Conservation (phyloP, 768 basidiomycete species). For the Rhizopogon vesiculosus region DNA sequence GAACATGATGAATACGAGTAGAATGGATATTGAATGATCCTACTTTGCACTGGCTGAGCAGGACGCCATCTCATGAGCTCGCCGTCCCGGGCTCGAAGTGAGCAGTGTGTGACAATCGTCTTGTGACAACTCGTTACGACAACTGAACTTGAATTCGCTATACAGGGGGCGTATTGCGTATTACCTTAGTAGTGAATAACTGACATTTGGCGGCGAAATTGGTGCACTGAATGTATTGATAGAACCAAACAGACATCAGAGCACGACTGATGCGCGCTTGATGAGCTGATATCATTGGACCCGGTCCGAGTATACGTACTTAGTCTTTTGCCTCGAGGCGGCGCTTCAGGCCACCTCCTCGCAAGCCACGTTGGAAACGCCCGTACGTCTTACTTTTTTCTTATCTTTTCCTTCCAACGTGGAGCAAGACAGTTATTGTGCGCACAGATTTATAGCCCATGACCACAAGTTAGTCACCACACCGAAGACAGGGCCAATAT, state of each 20-base stretch:
- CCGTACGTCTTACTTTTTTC: conserved; percentile 33
- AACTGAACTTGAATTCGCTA: too few relatives aligned
- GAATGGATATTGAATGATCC: background rate
- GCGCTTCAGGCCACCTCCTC: conserved; percentile 37
- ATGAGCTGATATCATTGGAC: conserved; percentile 1
- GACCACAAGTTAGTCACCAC: conserved; percentile 51
- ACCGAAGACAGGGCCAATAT: conserved; percentile 46
- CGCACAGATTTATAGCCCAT: conserved; percentile 26
- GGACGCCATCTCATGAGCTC: conserved; percentile 9
- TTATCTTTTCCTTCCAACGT: conserved; percentile 15
- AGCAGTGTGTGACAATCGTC: background rate
- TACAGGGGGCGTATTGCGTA: too few relatives aligned
- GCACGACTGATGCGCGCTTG: background rate
- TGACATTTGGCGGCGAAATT: too few relatives aligned
- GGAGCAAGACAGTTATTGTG: conserved; percentile 12
- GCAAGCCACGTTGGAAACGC: conserved; percentile 64
- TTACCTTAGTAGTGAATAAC: too few relatives aligned
- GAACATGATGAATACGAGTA: background rate
- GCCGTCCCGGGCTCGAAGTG: too few relatives aligned
- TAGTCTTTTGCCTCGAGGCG: conserved; percentile 32
- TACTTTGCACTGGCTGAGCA: conserved; percentile 14
- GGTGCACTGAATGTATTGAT: too few relatives aligned
- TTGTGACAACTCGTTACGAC: background rate
- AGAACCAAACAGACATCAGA: too few relatives aligned
- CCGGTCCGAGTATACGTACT: conserved; percentile 5